Base-by-base conservation (phyloP, 176 grass and related monocot genomes). In the Pontederia crassipes region DNA sequence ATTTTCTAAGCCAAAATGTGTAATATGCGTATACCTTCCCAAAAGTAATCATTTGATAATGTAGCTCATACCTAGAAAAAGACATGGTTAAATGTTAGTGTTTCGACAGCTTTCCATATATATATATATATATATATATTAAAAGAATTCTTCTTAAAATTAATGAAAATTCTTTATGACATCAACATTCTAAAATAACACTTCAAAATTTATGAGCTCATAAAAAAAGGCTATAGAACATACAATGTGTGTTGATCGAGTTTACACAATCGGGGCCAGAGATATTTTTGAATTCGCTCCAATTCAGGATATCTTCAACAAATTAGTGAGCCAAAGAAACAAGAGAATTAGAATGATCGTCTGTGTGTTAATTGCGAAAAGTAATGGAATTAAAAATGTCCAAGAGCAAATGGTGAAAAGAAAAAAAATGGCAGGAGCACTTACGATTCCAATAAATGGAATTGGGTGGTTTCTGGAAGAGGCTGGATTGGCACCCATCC, bases 1-100 rank as follows among this genome's bases (percentile, higher is more conserved):
- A 2, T 10, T n/a, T 47, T 46, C 11, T 76, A 45, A 67, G 4
- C 48, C 72, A 40, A 48, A 58, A 69, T 46, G 50, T 76, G 40
- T 28, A 46, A 29, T 24, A 24, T 53, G 4, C 13, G 28, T 61
- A 51, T 68, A 95, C 90, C 86, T 95, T 95, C 61, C 90, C 90
- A 74, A 95, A 95, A 60, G 90, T 95, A 61, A 95, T 95, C 90
- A 95, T 95, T 75, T 95, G 90, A 72, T 95, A 95, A 85, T 95
- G 91, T 58, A 95, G 79, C 64, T 87, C 86, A 55, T 95, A 95
- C 49, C 83, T 90, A 80, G 57, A 46, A n/a, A 45, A 56, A 46
- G 7, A 20, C 11, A 8, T 40, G 32, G 1, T 40, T 7, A 40
- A 40, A 40, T 40, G 32, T 40, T 40, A 40, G 32, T 40, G 6